Percentiles rank a stretch among this genome's conserved stretches.
Conservation (phyloP, 176 grass and related monocot species). For the Panicum miliaceum region DNA sequence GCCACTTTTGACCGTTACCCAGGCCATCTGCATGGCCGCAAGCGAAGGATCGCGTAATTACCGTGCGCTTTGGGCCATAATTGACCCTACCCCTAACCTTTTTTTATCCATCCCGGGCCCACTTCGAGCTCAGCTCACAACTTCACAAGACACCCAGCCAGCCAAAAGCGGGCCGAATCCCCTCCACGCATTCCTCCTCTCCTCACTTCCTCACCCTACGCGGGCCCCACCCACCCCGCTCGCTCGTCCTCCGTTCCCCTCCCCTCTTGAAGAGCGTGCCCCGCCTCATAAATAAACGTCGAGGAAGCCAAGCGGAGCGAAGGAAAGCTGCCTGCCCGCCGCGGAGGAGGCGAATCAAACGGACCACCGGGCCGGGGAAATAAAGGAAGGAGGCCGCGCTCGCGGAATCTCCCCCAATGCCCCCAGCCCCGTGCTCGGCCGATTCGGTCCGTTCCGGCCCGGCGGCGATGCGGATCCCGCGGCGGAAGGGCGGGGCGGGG, state of each 20-base stretch:
- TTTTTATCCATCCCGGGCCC: neutral
- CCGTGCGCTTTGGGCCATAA: slow-evolving; percentile 9
- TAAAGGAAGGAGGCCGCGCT: neutral
- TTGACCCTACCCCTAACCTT: neutral
- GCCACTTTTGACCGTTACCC: slow-evolving; percentile 29
- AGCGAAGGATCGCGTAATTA: slow-evolving; percentile 13
- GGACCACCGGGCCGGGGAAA: neutral
- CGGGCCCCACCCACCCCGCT: neutral
- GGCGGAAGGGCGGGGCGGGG: slow-evolving; percentile 39
- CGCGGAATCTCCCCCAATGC: neutral
- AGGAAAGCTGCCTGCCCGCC: neutral
- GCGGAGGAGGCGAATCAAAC: neutral
- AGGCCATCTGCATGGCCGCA: neutral
- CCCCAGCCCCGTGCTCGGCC: neutral
- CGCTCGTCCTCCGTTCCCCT: neutral
- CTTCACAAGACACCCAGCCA: neutral
- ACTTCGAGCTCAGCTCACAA: neutral
- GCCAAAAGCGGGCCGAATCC: neutral
- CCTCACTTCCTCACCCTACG: neutral
- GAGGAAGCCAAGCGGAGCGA: neutral
- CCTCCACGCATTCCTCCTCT: neutral
- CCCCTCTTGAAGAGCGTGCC: slow-evolving; percentile 16
- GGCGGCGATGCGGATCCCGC: slow-evolving; percentile 52
- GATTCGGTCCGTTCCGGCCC: neutral
- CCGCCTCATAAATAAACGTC: slow-evolving; percentile 33